These are phyloP conservation scores for Sporothrix luriei DNA, from an alignment of 2,329 filamentous ascomycete genomes.

Conservation along the genomic window DNA sequence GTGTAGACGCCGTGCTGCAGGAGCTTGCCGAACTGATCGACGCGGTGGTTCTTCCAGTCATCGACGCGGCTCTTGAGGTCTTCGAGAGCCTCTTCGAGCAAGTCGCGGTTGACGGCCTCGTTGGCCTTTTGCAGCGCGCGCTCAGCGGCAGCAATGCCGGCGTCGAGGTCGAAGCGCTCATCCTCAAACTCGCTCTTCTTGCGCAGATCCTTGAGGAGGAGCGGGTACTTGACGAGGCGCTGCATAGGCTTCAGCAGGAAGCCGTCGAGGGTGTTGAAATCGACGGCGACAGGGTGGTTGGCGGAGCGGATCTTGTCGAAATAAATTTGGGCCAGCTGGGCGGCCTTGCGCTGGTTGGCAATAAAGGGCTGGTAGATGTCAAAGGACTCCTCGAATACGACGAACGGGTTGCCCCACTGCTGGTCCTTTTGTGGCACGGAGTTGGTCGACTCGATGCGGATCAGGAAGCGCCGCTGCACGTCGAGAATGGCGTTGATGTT, in stretches of 20 bases:
- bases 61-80: conserved; percentile 84
- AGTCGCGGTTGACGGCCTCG: conserved; percentile 84
- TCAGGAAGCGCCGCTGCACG: conserved; percentile 92
- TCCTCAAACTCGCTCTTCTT: conserved; percentile 80
- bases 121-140: conserved; percentile 83
- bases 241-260: conserved; percentile 98
- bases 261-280: conserved; percentile 83
- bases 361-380: conserved; percentile 96
- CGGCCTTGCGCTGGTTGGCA: conserved; percentile 90
- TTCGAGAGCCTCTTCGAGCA: conserved; percentile 78
- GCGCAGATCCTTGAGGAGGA: conserved; percentile 82
- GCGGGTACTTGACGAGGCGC: conserved; percentile 88
- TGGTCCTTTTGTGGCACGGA: conserved; percentile 74
- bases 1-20: conserved; percentile 88
- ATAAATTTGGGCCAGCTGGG: conserved; percentile 77
- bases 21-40: conserved; percentile 88
- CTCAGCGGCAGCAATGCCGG: conserved; percentile 79
- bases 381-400: conserved; percentile 81
- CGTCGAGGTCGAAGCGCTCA: conserved; percentile 69
- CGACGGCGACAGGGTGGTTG: conserved; percentile 77
- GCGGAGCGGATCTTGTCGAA: conserved; percentile 84
- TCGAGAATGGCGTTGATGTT: conserved; percentile 95
- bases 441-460: conserved; percentile 94
- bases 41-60: conserved; percentile 93
- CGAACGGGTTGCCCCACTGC: conserved; percentile 93